Base-by-base conservation (phyloP, 2,329 filamentous ascomycete species). In the Claviceps fusiformis region DNA sequence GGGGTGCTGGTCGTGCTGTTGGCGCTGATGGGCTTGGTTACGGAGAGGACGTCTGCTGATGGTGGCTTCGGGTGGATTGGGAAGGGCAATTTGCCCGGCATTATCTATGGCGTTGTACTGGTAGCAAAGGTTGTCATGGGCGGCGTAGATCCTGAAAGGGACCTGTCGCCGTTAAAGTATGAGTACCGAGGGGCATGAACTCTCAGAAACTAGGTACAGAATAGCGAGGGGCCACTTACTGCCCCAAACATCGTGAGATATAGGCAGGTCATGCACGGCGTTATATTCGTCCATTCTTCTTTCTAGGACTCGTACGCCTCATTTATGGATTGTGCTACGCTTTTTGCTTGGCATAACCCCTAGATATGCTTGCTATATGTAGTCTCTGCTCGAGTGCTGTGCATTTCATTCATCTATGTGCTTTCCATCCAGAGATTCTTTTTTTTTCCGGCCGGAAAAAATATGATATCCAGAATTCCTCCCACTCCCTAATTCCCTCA, bases 121-220 rank as follows among this genome's bases (percentile, higher is more conserved):
- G 67, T 78, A 50, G 80, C 81, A 35, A 83, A 89, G 68, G 69
- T 79, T 53, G 74, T 86, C 63, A 83, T 90, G 78, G 76, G 77
- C 3, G 76, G 81, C 50, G 78, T 90, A 9, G 84, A 90, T 69
- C 79, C 87, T 5, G 82, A 80, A 63, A 70, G 73, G 58, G 85
- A 86, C 63, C 68, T 91, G 61, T 72, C 76, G 51, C 72, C 69
- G 54, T 71, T 88, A 63, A 80, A 72, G 65, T 87, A 88, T 69
- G 74, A 76, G 54, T 85, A 81, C 64, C 88, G 85, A 64, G 84
- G 85, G 3, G 85, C 83, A 46, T 86, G 61, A 64, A 3, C 3
- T 10, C 11, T 48, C 13, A 11, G 39, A 11, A 10, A 31, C 10
- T 39, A 15, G 4, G 4, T n/a, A 24, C 24, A 24, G 24, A 24